These are phyloP conservation scores for Apiospora kogelbergensis DNA, from an alignment of 2,329 filamentous ascomycete species.

Conservation along the genomic window DNA sequence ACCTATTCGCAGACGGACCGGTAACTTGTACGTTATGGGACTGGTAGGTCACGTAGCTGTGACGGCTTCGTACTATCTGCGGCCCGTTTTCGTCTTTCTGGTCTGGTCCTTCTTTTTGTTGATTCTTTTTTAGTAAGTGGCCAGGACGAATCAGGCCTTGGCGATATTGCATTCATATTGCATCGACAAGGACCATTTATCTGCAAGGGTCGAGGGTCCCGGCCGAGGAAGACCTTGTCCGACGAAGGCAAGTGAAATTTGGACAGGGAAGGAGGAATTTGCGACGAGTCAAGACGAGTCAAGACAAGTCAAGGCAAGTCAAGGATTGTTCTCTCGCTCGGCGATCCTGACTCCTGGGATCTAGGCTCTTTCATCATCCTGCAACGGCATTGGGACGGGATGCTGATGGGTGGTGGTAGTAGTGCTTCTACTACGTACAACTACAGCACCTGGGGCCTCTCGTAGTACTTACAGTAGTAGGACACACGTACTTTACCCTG, in stretches of 20 bases:
- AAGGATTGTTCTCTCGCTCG: background rate
- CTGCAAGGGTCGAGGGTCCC: constrained; percentile 1
- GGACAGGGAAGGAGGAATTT: background rate
- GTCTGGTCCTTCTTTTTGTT: background rate
- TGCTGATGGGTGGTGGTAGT: background rate
- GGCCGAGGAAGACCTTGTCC: constrained; percentile 1
- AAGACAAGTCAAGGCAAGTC: constrained; percentile 5
- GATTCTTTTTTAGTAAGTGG: background rate
- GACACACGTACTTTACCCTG: no score
- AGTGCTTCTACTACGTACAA: background rate
- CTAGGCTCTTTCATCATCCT: constrained; percentile 1
- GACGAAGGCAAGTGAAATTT: background rate
- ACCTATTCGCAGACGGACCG: background rate
- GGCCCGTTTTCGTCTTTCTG: background rate
- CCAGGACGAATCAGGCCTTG: background rate
- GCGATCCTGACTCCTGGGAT: constrained; percentile 2
- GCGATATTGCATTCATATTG: background rate
- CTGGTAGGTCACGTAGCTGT: background rate
- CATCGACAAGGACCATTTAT: constrained; percentile 2
- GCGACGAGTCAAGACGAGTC: constrained; percentile 3
- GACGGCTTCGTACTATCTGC: background rate
- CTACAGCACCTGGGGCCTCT: no score
- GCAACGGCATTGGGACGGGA: background rate
- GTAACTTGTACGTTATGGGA: background rate
- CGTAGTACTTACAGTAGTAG: no score